Evolutionary conservation across 2,329 filamentous ascomycete genomes (phyloP), one percentile per base, ranked within the genome.

Genomic region (Ophiostoma sp.): DNA sequence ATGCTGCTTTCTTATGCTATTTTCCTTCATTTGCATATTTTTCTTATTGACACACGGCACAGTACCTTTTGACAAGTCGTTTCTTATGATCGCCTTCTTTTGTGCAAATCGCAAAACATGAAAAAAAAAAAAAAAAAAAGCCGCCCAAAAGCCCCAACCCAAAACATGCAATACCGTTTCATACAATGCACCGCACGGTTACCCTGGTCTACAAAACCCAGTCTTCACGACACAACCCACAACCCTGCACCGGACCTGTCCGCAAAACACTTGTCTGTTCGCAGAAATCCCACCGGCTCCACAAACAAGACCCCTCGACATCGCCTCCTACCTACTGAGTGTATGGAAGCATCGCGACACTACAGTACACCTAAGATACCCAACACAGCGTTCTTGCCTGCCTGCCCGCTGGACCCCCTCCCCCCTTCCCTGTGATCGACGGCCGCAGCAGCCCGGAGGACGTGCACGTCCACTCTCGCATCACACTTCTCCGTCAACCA

Each of bases 221-320:
- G 31, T 36, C 8, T 17, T 15, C 52, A 28, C 57, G 28, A 19
- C 19, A 33, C 31, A n/a, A n/a, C n/a, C 55, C 25, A 11, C 19
- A 12, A 11, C 55, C 55, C 25, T 63, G 59, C 2, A 59, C 52
- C 52, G 8, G 9, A 3, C 25, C 25, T 28, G 9, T 9, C 52
- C 22, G 22, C 57, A 63, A 63, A 63, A 63, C 59, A 63, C 33
- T 63, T 42, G 59, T 63, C 59, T 63, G 55, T 59, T 59, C 55
- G 55, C 55, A 59, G 28, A 59, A 55, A 59, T 59, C 28, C 55
- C 55, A 33, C 55, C 55, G 11, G 55, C 28, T 28, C 55, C 28
- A 59, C 55, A 31, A 55, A 39, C 2, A 33, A 64, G 61, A 64
- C 36, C 36, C 61, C 61, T 12, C 42, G 39, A 11, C 19, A 33